These are phyloP conservation scores for Apium graveolens DNA, from an alignment of 129 eudicot species.

Conservation along the genomic window DNA sequence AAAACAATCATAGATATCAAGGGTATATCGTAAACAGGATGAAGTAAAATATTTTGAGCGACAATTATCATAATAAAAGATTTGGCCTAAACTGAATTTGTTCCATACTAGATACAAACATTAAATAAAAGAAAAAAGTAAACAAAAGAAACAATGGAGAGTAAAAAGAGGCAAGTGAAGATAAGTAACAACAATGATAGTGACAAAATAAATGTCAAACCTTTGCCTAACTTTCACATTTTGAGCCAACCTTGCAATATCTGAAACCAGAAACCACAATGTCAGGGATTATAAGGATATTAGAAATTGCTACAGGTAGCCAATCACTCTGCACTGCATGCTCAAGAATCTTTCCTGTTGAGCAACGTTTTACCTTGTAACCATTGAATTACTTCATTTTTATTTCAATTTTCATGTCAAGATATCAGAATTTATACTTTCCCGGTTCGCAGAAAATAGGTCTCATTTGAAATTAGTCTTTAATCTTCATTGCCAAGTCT, in stretches of 20 bases:
- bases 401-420: too few species aligned
- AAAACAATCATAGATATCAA: not conserved
- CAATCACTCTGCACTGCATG: too few species aligned
- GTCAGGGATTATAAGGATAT: constrained; percentile 6
- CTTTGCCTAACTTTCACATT: constrained; percentile 97
- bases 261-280: constrained; percentile 30
- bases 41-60: not conserved
- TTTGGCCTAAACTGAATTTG: not conserved
- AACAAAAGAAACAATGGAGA: not conserved
- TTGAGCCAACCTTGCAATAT: constrained; percentile 83
- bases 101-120: not conserved
- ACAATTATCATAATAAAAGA: not conserved
- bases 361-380: too few species aligned
- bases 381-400: too few species aligned
- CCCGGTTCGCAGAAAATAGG: not conserved
- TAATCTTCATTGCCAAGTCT: too few species aligned
- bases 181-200: not conserved
- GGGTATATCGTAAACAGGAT: not conserved
- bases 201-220: constrained; percentile 25
- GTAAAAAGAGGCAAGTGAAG: not conserved
- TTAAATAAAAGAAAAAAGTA: not conserved
- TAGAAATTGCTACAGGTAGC: not conserved
- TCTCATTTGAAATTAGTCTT: not conserved
- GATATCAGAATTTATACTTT: too few species aligned
- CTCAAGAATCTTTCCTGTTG: too few species aligned